These are phyloP conservation scores for Inosperma sp. DNA, from an alignment of 768 basidiomycete species.

Conservation along the genomic window DNA sequence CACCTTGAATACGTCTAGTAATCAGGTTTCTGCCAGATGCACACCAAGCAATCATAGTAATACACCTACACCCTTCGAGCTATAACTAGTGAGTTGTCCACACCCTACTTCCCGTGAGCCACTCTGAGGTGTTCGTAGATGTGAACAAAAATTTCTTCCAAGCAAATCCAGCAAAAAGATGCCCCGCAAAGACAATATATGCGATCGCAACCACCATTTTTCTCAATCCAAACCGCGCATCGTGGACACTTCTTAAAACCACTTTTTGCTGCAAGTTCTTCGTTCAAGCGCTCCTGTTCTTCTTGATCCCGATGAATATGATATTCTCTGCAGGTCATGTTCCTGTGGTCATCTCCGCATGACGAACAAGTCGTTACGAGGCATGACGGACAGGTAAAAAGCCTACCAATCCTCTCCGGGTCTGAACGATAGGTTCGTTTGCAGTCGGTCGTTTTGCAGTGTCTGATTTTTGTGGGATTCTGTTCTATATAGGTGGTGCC, in stretches of 20 bases:
- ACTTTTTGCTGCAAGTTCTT: constrained; percentile 34
- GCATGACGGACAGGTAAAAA: constrained; percentile 45
- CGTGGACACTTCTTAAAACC: constrained; percentile 45
- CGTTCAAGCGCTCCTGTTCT: constrained; percentile 39
- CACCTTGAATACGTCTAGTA: too few relatives aligned
- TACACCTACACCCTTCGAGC: too few relatives aligned
- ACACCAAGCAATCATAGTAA: too few relatives aligned
- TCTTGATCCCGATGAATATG: constrained; percentile 29
- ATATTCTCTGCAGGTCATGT: constrained; percentile 44
- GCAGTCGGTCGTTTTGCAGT: constrained; percentile 73
- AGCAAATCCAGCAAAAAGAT: constrained; percentile 54
- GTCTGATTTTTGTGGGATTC: constrained; percentile 52
- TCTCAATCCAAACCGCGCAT: constrained; percentile 44
- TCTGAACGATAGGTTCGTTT: constrained; percentile 53
- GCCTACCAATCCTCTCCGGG: constrained; percentile 21
- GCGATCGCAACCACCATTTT: constrained; percentile 52
- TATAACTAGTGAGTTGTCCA: too few relatives aligned
- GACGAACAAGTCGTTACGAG: constrained; percentile 3
- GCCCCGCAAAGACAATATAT: constrained; percentile 46
- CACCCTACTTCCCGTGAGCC: too few relatives aligned
- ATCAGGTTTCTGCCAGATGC: too few relatives aligned
- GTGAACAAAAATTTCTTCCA: too few relatives aligned
- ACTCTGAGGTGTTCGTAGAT: too few relatives aligned
- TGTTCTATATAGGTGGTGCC: constrained; percentile 52
- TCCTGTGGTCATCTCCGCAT: constrained; percentile 44